A percentile compares a stretch with the other conserved stretches of the same genome.
phyloP scores from a whole-genome alignment of 495 filamentous ascomycete species.

The Neurospora terricola region DNA sequence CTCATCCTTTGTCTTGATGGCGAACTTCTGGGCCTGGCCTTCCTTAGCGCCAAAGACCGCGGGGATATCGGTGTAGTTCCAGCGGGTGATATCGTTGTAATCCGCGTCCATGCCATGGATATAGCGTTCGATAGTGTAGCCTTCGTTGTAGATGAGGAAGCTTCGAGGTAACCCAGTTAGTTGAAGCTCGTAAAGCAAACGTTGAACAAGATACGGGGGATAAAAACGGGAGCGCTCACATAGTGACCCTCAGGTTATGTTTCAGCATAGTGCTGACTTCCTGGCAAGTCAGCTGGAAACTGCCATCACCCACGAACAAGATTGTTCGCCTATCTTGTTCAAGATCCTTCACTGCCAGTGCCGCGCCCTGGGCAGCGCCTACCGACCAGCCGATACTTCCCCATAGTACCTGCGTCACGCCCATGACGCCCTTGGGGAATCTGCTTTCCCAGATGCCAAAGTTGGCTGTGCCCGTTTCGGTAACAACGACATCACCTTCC shows the following conservation, averaged over 20 bases:
- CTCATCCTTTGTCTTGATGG: slow-evolving; percentile 61
- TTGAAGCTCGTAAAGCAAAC: not conserved
- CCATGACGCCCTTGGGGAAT: slow-evolving; percentile 65
- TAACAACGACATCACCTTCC: slow-evolving; percentile 69
- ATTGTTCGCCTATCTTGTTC: slow-evolving; percentile 51
- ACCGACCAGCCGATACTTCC: slow-evolving; percentile 80
- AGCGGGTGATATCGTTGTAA: slow-evolving; percentile 73
- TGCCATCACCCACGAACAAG: slow-evolving; percentile 82
- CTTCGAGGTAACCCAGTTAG: slow-evolving; percentile 23
- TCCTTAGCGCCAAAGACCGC: slow-evolving; percentile 54
- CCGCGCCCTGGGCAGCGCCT: slow-evolving; percentile 68
- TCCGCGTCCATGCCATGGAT: slow-evolving; percentile 66
- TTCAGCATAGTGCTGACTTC: slow-evolving; percentile 81
- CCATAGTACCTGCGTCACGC: slow-evolving; percentile 80
- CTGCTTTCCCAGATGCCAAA: slow-evolving; percentile 86
- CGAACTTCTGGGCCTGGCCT: slow-evolving; percentile 51
- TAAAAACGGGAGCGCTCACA: slow-evolving; percentile 39
- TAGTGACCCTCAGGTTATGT: slow-evolving; percentile 65
- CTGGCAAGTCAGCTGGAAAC: slow-evolving; percentile 74
- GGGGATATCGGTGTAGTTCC: slow-evolving; percentile 62
- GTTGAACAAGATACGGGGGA: slow-evolving; percentile 1
- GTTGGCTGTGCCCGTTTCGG: slow-evolving; percentile 82
- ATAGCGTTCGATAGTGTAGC: slow-evolving; percentile 64
- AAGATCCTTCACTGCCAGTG: slow-evolving; percentile 56
- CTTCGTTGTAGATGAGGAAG: slow-evolving; percentile 68